Base-by-base conservation (phyloP, 306 rosid genomes). In the Hippophae gyantsensis region DNA sequence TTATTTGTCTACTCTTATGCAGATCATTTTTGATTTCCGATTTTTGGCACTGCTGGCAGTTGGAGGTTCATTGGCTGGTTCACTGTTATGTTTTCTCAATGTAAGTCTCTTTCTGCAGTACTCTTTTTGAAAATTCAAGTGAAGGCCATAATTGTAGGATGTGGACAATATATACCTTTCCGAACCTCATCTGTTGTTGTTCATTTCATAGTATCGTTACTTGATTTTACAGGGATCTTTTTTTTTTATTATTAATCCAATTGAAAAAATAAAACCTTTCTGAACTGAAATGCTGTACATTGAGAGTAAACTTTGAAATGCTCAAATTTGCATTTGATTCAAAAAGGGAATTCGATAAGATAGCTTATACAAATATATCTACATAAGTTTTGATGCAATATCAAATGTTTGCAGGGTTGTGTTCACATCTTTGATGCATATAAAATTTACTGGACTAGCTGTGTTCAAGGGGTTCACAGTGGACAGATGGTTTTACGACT, bases 51-150 rank as follows among this genome's bases (percentile, higher is more conserved):
- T 92, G 53, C 43, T 92, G 52, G 99, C 99, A 53, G 71, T 92
- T 69, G 99, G 71, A 66, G 99, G 99, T 50, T 92, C 99, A 42
- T 70, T 92, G 84, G 97, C 97, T 9, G 99, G 99, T 72, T 88
- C 97, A 11, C 76, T 92, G 44, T 64, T 92, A 81, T 92, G 99
- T 90, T 92, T 92, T 73, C 85, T 92, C 72, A 92, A 88, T 70
- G 99, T 92, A 82, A 56, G 38, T 44, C 66, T 75, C 75, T 61
- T 11, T 11, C 10, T 48, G 62, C 23, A 8, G 13, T 25, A 9
- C 52, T 42, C 25, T 41, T 42, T 7, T 42, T 10, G 23, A 49
- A 6, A 48, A 11, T 48, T 4, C 13, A 0, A 48, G 52, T 11
- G 52, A 11, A 48, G 52, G 14, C 1, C 7, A 12, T 1, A 4